Evolutionary conservation across 805 yeast genomes (phyloP).

Genomic region (Debaryomyces maramus): DNA sequence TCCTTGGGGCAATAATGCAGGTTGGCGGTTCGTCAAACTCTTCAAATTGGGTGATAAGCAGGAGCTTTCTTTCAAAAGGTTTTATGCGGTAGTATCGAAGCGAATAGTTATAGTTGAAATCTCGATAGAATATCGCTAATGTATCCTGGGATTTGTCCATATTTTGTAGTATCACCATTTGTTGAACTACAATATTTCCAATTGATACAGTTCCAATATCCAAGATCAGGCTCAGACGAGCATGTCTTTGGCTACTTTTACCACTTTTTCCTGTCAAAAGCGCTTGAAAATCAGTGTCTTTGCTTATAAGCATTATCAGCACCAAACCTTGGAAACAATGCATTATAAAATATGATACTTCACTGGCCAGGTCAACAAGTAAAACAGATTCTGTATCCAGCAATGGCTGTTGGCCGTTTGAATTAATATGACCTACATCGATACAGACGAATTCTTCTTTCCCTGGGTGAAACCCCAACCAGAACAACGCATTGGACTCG

Average conservation of each 20-base stretch:
- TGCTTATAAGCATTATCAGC: conserved; percentile 13
- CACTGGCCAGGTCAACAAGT: conserved; percentile 11
- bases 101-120: conserved; percentile 32
- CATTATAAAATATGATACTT: conserved; percentile 17
- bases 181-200: conserved; percentile 20
- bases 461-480: conserved; percentile 11
- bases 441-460: conserved; percentile 8
- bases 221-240: conserved; percentile 1
- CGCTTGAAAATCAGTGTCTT: not conserved
- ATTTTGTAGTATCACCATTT: conserved; percentile 13
- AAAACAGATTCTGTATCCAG: conserved; percentile 22
- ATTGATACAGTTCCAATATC: conserved; percentile 12
- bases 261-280: not conserved
- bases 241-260: not conserved
- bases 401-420: conserved; percentile 23
- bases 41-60: conserved; percentile 20
- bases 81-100: conserved; percentile 28
- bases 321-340: conserved; percentile 20
- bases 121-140: conserved; percentile 34
- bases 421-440: conserved; percentile 13
- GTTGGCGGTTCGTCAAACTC: conserved; percentile 33
- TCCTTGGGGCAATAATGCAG: conserved; percentile 17
- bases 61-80: not conserved
- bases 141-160: not conserved
- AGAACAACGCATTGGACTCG: conserved; percentile 10